Base-by-base conservation (phyloP, 2,329 filamentous ascomycete species). In the Phaeosphaeria sp. region DNA sequence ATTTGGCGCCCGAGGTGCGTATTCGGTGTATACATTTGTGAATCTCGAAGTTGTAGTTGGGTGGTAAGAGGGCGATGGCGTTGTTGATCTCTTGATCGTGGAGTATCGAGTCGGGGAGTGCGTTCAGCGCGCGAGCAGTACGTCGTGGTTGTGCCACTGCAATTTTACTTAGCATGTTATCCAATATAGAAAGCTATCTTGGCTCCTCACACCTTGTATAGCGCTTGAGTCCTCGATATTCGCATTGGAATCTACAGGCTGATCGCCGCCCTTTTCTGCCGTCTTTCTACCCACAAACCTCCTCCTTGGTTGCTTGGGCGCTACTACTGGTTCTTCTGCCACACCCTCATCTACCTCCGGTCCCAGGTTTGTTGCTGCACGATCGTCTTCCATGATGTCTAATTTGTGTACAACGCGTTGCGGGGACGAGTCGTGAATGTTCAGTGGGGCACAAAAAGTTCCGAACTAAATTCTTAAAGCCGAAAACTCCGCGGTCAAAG, bases 11-110 rank as follows among this genome's bases (percentile, higher is more conserved):
- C 9, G 90, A 87, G 1, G 89, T 90, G 46, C 92, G 90, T 76
- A 99, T 93, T 48, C 94, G 89, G 78, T 98, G 93, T 70, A 99
- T 96, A 9, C 95, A 99, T 81, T 99, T 99, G 75, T 92, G 95
- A 55, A 99, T 93, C 81, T 99, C 95, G 76, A 99, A 99, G 69
- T 91, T 94, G 84, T 99, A 99, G 82, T 99, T 99, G n/a, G 87
- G 82, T 1, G 95, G 95, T 2, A 99, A 87, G 30, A 99, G 85
- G 6, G 88, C 84, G 57, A 98, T 93, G 3, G 95, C 95, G 46
- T 89, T 90, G 76, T 94, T 94, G 71, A 99, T 90, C 48, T 90
- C 91, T 48, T 88, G 83, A 71, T 99, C 90, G 63, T 96, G 85
- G 20, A 95, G 83, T 62, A 99, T 97, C 63, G 94, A 90, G 17